These are phyloP conservation scores for Podila minutissima DNA, from an alignment of 192 early-diverging fungal species.

Conservation along the genomic window DNA sequence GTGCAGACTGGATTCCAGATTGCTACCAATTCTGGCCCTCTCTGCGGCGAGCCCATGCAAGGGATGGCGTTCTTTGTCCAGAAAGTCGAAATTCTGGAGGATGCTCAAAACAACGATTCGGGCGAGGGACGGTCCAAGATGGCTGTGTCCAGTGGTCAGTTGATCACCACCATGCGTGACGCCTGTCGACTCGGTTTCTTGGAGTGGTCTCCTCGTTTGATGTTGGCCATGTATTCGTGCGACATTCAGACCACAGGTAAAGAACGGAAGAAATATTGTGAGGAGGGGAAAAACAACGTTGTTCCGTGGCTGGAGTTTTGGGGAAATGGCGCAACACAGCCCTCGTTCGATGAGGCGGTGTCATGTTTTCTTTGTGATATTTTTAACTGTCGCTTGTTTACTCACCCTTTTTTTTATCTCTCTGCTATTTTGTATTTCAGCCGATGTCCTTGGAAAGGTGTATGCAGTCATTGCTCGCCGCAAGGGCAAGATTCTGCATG, in stretches of 20 bases:
- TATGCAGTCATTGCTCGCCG: conserved; percentile 93
- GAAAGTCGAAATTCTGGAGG: conserved; percentile 58
- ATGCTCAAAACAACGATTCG: conserved; percentile 23
- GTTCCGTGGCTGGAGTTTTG: not conserved
- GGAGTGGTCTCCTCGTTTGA: conserved; percentile 94
- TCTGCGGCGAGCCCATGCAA: conserved; percentile 93
- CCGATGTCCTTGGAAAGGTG: conserved; percentile 95
- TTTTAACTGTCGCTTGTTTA: not conserved
- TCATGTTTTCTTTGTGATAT: not conserved
- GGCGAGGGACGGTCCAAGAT: conserved; percentile 52
- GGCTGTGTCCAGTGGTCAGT: conserved; percentile 75
- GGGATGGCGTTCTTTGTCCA: conserved; percentile 87
- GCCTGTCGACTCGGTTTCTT: conserved; percentile 86
- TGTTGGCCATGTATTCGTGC: conserved; percentile 96
- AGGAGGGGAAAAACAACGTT: too few relatives aligned
- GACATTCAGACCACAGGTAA: conserved; percentile 94
- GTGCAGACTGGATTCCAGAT: conserved; percentile 95
- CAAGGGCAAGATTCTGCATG: conserved; percentile 91
- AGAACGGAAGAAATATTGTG: too few relatives aligned
- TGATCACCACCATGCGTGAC: conserved; percentile 89
- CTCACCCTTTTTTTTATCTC: not conserved
- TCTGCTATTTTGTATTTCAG: conserved; percentile 38
- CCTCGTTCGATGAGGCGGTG: not conserved
- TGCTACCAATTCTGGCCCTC: conserved; percentile 86
- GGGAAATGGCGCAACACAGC: not conserved